A percentile compares a stretch with the other conserved stretches of the same genome.
Evolutionary conservation across 2,329 filamentous ascomycete species (phyloP).

Genomic region (Aspergillus phoenicis): DNA sequence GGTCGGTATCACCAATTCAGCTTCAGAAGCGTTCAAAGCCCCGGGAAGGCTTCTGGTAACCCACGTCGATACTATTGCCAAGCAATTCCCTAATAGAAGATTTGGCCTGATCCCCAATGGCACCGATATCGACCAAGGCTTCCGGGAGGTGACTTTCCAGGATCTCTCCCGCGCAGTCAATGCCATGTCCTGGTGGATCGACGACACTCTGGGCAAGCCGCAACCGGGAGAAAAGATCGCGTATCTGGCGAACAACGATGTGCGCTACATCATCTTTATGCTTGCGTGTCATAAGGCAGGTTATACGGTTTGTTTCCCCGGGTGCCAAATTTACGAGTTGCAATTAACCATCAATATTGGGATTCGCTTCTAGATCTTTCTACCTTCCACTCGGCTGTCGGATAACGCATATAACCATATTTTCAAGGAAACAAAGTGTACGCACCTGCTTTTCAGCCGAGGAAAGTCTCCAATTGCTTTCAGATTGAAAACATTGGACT

Average conservation of each 20-base stretch:
- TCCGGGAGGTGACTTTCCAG: conserved; percentile 21
- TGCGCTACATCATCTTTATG: conserved; percentile 26
- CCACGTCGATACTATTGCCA: background rate
- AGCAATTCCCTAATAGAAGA: background rate
- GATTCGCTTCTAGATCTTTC: background rate
- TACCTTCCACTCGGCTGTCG: conserved; percentile 2
- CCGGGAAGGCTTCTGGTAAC: background rate
- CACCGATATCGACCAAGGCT: conserved; percentile 17
- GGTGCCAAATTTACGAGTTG: too few species aligned
- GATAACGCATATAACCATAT: conserved; percentile 4
- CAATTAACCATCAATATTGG: background rate
- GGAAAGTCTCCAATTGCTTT: background rate
- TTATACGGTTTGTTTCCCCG: background rate
- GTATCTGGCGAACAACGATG: conserved; percentile 29
- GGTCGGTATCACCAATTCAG: background rate
- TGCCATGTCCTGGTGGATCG: conserved; percentile 21
- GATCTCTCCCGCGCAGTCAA: conserved; percentile 24
- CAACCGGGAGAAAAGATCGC: conserved; percentile 19
- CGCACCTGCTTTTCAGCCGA: background rate
- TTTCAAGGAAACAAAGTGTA: background rate
- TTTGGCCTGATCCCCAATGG: conserved; percentile 6
- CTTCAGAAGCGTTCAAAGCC: background rate
- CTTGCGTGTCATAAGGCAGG: conserved; percentile 13
- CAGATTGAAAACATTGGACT: background rate
- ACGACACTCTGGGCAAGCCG: too few species aligned